Conservation (phyloP, 208 protist species). For the Kentomonas sorsogonicus region DNA sequence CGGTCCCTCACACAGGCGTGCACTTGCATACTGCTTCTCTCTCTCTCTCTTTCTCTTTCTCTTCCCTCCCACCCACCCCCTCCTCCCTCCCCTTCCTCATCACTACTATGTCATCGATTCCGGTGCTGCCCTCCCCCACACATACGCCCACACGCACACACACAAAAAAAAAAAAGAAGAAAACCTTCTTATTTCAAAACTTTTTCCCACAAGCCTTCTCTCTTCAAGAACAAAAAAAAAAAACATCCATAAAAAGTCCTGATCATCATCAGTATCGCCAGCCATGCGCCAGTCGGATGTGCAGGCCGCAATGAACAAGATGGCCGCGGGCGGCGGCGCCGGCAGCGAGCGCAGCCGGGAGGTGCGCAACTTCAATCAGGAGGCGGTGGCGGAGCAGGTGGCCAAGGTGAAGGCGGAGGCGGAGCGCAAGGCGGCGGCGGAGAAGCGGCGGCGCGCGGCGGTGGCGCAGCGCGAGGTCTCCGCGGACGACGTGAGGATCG, state of each 20-base stretch:
- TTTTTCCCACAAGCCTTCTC: too few species aligned
- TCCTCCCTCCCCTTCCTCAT: too few species aligned
- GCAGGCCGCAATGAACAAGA: conserved; percentile 70
- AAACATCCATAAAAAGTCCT: conserved; percentile 1
- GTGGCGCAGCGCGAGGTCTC: conserved; percentile 30
- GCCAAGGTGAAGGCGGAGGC: conserved; percentile 58
- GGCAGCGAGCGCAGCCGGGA: conserved; percentile 58
- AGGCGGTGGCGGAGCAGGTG: conserved; percentile 63
- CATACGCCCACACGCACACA: too few species aligned
- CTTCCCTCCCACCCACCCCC: too few species aligned
- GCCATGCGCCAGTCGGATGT: conserved; percentile 65
- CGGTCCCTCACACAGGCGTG: too few species aligned
- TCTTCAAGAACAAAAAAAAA: conserved; percentile 3
- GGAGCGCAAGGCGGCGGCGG: conserved; percentile 46
- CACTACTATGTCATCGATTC: conserved; percentile 9
- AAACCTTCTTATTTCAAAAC: too few species aligned
- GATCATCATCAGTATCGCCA: conserved; percentile 25
- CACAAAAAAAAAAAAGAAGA: too few species aligned
- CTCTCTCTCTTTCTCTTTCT: conserved; percentile 8
- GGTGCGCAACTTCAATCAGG: conserved; percentile 68
- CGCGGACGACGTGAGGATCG: conserved; percentile 43
- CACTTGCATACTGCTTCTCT: conserved; percentile 4
- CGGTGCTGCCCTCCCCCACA: background rate
- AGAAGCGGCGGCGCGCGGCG: conserved; percentile 48
- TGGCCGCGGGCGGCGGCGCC: conserved; percentile 36